Base-by-base conservation (phyloP, 805 yeast genomes). In the Saccharomycopsis schoenii region DNA sequence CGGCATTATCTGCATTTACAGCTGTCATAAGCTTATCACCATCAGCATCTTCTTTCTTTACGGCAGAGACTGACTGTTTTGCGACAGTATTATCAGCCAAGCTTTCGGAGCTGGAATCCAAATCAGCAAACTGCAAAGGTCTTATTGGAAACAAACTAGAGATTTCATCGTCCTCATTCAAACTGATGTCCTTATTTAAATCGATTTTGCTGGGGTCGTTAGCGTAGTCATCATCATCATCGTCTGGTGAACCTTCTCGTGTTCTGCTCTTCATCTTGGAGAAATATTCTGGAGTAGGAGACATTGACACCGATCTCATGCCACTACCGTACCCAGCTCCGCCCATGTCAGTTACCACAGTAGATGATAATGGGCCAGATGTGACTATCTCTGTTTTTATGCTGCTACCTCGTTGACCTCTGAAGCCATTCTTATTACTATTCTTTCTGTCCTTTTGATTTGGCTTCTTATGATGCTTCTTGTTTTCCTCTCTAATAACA, bases 311-410 rank as follows among this genome's bases (percentile, higher is more conserved):
- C 15, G 52, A 29, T 51, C 58, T 59, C 60, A 59, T 57, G 2
- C 56, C 34, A 2, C 19, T 34, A 10, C 52, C 50, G 24, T 29
- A 29, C 34, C 61, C 55, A 19, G 54, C 57, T 1, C 57, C 54
- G 36, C 58, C 52, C 25, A 51, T 36, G n/a, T 43, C 59, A 19
- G 56, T 40, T 19, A 52, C 54, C 25, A 11, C 40, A 11, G 60
- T 42, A 6, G 59, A 41, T 6, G 92, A 82, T 60, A 88, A 74
- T 0, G 93, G 90, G 17, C 96, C 96, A 1, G 88, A 76, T 1
- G 87, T 79, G 6, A 88, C 85, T 42, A 87, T 74, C 66, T 83
- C 87, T 0, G 92, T 86, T 76, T 72, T 66, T 73, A 65, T 61
- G 37, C 80, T 77, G 76, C 73, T 61, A 37, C 80, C 77, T 77